These are phyloP conservation scores for Phytophthora syringae DNA, from an alignment of 352 stramenopile genomes.

Conservation along the genomic window DNA sequence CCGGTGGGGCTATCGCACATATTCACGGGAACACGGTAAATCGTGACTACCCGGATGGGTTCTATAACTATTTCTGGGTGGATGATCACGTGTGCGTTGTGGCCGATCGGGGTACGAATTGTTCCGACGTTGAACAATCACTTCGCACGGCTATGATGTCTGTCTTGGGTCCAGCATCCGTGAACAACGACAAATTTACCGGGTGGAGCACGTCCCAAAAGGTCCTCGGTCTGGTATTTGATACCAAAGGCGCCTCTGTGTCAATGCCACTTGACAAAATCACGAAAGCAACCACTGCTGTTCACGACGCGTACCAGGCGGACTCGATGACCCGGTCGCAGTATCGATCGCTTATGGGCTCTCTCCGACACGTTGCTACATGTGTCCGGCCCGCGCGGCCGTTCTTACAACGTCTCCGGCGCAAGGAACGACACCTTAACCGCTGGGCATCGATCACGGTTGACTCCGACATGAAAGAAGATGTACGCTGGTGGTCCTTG, in stretches of 20 bases:
- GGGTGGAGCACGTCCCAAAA: neutral
- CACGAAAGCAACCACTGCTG: neutral
- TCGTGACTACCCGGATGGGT: neutral
- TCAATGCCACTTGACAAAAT: neutral
- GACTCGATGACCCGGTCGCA: neutral
- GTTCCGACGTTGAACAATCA: neutral
- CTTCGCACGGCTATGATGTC: constrained; percentile 2
- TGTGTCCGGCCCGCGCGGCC: neutral
- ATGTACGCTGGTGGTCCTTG: constrained; percentile 20
- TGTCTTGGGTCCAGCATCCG: neutral
- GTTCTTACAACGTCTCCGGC: neutral
- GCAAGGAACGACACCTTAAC: neutral
- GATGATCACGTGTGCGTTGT: neutral
- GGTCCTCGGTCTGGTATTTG: neutral
- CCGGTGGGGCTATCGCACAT: neutral
- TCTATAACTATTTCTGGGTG: constrained; percentile 6
- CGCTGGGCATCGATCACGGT: neutral
- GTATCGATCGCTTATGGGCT: neutral
- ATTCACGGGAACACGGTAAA: too few relatives aligned
- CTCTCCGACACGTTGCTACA: neutral
- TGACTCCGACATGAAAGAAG: neutral
- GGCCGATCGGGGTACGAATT: neutral
- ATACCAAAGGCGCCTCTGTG: neutral
- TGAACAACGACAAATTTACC: constrained; percentile 4
- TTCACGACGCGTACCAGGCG: neutral